Percentiles rank a stretch among this genome's conserved stretches.
These are phyloP conservation scores for Arthrinium phaeospermum DNA, from an alignment of 2,329 filamentous ascomycete genomes.

Conservation along the genomic window DNA sequence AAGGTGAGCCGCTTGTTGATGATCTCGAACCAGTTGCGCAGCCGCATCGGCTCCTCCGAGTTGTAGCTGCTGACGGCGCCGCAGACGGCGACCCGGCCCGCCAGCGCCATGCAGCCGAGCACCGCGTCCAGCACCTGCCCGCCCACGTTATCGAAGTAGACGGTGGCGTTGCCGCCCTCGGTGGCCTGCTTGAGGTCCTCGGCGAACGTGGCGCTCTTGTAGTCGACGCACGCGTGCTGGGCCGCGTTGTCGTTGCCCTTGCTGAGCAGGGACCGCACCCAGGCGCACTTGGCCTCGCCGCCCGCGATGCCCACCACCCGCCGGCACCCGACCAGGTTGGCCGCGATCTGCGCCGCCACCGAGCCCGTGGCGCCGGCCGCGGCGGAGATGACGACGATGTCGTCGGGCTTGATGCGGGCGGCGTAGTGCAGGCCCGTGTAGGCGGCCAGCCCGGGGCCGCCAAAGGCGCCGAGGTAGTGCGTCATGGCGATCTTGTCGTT, in stretches of 20 bases:
- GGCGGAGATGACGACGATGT: constrained; percentile 82
- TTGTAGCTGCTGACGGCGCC: constrained; percentile 50
- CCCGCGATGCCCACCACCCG: constrained; percentile 81
- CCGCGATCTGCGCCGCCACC: constrained; percentile 78
- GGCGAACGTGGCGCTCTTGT: constrained; percentile 66
- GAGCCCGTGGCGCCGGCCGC: constrained; percentile 84
- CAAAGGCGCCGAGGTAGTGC: constrained; percentile 37
- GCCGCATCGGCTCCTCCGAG: constrained; percentile 32
- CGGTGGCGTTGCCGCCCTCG: constrained; percentile 62
- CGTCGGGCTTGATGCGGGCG: constrained; percentile 68
- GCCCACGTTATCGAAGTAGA: constrained; percentile 62
- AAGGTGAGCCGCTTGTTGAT: constrained; percentile 47
- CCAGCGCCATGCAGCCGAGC: constrained; percentile 31
- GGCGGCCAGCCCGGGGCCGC: constrained; percentile 46
- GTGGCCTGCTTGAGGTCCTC: constrained; percentile 57
- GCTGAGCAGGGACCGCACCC: constrained; percentile 56
- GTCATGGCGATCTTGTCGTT: constrained; percentile 32
- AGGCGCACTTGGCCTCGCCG: constrained; percentile 76
- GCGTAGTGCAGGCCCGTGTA: constrained; percentile 50
- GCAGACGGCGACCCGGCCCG: constrained; percentile 33
- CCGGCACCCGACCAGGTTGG: constrained; percentile 78
- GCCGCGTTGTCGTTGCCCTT: constrained; percentile 65
- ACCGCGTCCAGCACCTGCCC: constrained; percentile 55
- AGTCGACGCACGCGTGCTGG: constrained; percentile 86
- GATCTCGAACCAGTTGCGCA: constrained; percentile 51